A percentile compares a stretch with the other conserved stretches of the same genome.
Evolutionary conservation across 169 alveolate species (phyloP).

Genomic region (Plasmodium ovale): DNA sequence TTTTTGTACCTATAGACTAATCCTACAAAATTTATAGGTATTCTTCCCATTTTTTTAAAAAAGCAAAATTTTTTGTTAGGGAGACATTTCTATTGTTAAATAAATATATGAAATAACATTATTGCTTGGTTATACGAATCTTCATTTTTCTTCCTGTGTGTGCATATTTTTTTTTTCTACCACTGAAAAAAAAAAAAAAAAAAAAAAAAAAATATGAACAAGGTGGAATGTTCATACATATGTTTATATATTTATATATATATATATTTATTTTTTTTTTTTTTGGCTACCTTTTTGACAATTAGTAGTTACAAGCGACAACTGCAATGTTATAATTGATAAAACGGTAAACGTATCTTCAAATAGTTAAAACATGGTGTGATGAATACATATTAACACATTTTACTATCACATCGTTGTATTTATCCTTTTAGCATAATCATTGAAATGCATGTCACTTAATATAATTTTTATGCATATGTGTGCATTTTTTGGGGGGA

Average conservation of each 20-base stretch:
- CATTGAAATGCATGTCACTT: not conserved
- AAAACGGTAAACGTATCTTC: not conserved
- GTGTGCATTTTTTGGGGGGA: too few relatives aligned
- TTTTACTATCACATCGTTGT: not conserved
- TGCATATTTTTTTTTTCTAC: constrained; percentile 6
- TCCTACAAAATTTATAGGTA: constrained; percentile 34
- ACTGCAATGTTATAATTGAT: not conserved
- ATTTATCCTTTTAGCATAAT: constrained; percentile 1
- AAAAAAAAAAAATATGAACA: constrained; percentile 26
- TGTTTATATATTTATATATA: constrained; percentile 11
- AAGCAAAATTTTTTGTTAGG: constrained; percentile 11
- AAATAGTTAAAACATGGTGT: not conserved
- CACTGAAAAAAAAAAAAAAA: constrained; percentile 11
- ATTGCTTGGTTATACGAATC: not conserved
- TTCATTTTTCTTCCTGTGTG: constrained; percentile 17
- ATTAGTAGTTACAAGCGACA: not conserved
- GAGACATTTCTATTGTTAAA: constrained; percentile 7
- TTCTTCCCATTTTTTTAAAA: constrained; percentile 7
- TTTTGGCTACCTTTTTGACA: constrained; percentile 18
- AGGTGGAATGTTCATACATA: not conserved
- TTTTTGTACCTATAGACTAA: constrained; percentile 37
- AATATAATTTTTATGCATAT: constrained; percentile 26
- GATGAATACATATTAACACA: not conserved
- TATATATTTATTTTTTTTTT: constrained; percentile 16
- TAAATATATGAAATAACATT: not conserved